Evolutionary conservation across 495 filamentous ascomycete species (phyloP).

Genomic region (Xylaria nigripes): DNA sequence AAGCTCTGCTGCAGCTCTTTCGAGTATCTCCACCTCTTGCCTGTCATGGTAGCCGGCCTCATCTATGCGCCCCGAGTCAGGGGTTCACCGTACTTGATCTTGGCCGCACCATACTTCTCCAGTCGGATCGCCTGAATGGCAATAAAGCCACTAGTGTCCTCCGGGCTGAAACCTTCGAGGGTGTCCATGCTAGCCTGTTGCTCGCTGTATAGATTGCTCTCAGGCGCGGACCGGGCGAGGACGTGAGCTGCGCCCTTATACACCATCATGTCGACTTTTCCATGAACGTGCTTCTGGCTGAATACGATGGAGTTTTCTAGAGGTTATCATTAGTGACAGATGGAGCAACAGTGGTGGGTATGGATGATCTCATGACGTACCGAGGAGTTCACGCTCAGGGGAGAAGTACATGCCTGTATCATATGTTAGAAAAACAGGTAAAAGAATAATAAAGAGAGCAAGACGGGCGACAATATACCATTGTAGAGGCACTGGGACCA

Average conservation of each 20-base stretch:
- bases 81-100: slow-evolving; percentile 42
- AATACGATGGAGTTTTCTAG: slow-evolving; percentile 13
- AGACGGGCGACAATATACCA: slow-evolving; percentile 37
- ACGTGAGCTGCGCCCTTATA: slow-evolving; percentile 7
- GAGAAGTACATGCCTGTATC: slow-evolving; percentile 59
- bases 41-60: too few species aligned
- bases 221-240: neutral
- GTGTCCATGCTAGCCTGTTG: slow-evolving; percentile 56
- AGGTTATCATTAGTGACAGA: neutral
- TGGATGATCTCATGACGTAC: too few species aligned
- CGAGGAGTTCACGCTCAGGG: slow-evolving; percentile 59
- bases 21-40: too few species aligned
- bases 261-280: slow-evolving; percentile 2
- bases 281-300: slow-evolving; percentile 33
- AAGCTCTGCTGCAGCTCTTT: too few species aligned
- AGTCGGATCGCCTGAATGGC: slow-evolving; percentile 61
- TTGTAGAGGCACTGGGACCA: slow-evolving; percentile 66
- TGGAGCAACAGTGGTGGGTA: slow-evolving; percentile 13
- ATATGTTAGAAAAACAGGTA: too few species aligned
- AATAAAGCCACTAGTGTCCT: slow-evolving; percentile 58
- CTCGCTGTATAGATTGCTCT: slow-evolving; percentile 5
- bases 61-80: neutral
- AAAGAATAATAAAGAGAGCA: too few species aligned
- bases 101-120: slow-evolving; percentile 67
- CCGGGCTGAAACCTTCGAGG: slow-evolving; percentile 51